Evolutionary conservation across 305 asterid species (phyloP).

Genomic region (Solanum hybrid): DNA sequence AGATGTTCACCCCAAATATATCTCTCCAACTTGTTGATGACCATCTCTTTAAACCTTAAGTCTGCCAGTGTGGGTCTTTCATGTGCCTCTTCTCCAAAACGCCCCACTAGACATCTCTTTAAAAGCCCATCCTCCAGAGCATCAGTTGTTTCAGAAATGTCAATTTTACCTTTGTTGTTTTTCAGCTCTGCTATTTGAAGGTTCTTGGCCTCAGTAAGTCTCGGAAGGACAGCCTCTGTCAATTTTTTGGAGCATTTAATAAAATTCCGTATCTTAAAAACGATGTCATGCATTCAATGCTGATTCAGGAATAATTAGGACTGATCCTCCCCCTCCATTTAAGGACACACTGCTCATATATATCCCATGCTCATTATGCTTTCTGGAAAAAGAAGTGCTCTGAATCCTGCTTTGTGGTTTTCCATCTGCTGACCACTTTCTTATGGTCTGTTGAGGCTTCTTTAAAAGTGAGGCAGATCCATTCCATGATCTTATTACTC

Average conservation of each 20-base stretch:
- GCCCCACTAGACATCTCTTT: neutral
- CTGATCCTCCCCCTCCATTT: neutral
- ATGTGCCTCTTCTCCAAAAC: neutral
- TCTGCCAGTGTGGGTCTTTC: neutral
- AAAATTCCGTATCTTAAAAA: neutral
- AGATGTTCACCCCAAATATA: neutral
- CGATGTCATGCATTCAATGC: neutral
- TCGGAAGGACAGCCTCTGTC: neutral
- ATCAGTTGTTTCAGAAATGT: neutral
- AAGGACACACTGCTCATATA: neutral
- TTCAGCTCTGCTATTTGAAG: neutral
- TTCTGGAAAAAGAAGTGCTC: neutral
- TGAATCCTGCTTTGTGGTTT: neutral
- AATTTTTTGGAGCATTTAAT: neutral
- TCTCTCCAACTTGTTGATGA: neutral
- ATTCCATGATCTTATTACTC: neutral
- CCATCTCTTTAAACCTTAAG: neutral
- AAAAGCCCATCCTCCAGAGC: neutral
- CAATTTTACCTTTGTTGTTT: neutral
- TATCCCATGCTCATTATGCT: neutral
- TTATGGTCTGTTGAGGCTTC: neutral
- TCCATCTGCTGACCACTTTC: neutral
- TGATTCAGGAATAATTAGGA: neutral
- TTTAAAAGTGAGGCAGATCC: neutral
- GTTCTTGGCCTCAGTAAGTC: neutral